Percentiles rank a stretch among this genome's conserved stretches.
Conservation (phyloP, 192 early-diverging fungal genomes). For the Allomyces javanicus region DNA sequence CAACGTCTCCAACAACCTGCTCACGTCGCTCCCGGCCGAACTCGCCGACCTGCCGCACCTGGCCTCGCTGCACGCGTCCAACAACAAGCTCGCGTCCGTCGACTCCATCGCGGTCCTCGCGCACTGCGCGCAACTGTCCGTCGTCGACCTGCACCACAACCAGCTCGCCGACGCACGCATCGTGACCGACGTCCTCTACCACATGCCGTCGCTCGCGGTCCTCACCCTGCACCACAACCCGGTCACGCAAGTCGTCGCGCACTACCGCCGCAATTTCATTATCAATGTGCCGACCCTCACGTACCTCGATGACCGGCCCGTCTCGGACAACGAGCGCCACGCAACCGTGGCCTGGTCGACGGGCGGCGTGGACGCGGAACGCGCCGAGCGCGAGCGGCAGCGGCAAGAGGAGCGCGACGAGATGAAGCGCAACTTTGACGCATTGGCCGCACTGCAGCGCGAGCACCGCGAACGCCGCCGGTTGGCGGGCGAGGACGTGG, state of each 20-base stretch:
- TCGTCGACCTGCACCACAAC: slow-evolving; percentile 31
- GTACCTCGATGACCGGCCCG: slow-evolving; percentile 38
- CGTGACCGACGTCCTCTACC: slow-evolving; percentile 19
- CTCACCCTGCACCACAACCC: slow-evolving; percentile 38
- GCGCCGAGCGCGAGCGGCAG: slow-evolving; percentile 24
- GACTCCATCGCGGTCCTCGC: slow-evolving; percentile 20
- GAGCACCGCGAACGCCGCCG: slow-evolving; percentile 1
- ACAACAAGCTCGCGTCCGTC: slow-evolving; percentile 23
- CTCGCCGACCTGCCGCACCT: slow-evolving; percentile 12
- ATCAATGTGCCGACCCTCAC: slow-evolving; percentile 18
- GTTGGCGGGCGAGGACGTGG: neutral
- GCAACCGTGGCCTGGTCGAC: slow-evolving; percentile 25
- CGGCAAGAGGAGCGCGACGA: slow-evolving; percentile 19
- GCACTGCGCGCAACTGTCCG: slow-evolving; percentile 16
- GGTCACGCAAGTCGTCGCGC: slow-evolving; percentile 26
- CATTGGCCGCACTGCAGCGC: neutral
- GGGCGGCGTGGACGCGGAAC: slow-evolving; percentile 25
- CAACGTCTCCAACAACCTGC: slow-evolving; percentile 32
- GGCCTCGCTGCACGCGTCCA: slow-evolving; percentile 26
- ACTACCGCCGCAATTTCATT: slow-evolving; percentile 30
- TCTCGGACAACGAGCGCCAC: slow-evolving; percentile 36
- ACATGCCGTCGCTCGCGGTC: slow-evolving; percentile 34
- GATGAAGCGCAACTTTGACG: slow-evolving; percentile 32
- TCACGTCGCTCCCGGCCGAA: slow-evolving; percentile 15
- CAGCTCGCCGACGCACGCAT: slow-evolving; percentile 32